Base-by-base conservation (phyloP, 345 rosid species). In the Moricandia moricandioides region DNA sequence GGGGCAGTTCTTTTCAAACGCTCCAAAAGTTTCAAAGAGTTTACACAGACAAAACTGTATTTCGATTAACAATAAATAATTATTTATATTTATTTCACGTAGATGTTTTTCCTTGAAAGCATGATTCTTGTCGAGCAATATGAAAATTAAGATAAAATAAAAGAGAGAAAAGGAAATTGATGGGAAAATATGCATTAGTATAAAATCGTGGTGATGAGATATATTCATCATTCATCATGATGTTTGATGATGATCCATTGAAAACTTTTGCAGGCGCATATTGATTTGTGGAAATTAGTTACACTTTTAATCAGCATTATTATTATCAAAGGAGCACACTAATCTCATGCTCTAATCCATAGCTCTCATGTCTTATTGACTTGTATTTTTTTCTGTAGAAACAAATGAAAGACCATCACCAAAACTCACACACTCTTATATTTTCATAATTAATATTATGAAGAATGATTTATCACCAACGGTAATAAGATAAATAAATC, bases 211-310 rank as follows among this genome's bases (percentile, higher is more conserved):
- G 55, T 64, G 76, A 77, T 70, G 71, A 77, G 71, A 71, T 77
- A 69, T n/a, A n/a, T n/a, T n/a, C n/a, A n/a, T n/a, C n/a, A n/a
- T 70, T 56, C 67, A 77, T 70, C 33, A 77, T 64, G 80, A 70
- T 70, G 80, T 70, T 71, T 21, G 24, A 21, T 57, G 64, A 62
- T 55, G 34, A 62, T 63, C 18, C 49, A 31, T 76, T 56, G 70
- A 63, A 55, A 70, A 70, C 67, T 77, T 77, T 77, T 64, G 67
- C 71, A 70, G 65, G 54, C 61, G 67, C 76, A 43, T 3, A 64
- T 31, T 40, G 66, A n/a, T 39, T 70, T 64, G 21, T 70, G 52
- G 75, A 31, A 76, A 56, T 63, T 56, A 54, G 2, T 21, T 21
- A 21, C 24, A 21, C 71, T 31, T 70, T 69, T 63, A 8, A 76